Conservation (phyloP, 192 early-diverging fungal genomes). For the Backusella tuberculispora region DNA sequence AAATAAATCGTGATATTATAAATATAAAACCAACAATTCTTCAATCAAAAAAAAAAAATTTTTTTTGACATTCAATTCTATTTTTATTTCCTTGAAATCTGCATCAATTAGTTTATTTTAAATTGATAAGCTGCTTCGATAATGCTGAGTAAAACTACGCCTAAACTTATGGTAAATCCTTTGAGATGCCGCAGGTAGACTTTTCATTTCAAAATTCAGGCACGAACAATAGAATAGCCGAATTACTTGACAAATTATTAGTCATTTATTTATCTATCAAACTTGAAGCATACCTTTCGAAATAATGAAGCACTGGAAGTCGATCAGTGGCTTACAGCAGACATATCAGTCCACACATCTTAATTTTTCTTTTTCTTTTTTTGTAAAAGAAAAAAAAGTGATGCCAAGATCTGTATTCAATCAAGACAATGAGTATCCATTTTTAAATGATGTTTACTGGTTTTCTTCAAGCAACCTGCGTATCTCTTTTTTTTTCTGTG, state of each 20-base stretch:
- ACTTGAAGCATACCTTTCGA: not conserved
- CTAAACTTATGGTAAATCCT: too few species aligned
- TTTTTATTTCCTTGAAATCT: too few species aligned
- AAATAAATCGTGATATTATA: not conserved
- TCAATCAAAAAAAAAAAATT: too few species aligned
- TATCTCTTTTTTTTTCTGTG: not conserved
- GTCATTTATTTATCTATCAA: not conserved
- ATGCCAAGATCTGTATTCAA: not conserved
- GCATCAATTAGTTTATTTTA: too few species aligned
- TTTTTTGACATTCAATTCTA: too few species aligned
- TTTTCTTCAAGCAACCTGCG: too few species aligned
- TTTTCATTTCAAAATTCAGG: conserved; percentile 1
- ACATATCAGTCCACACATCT: not conserved
- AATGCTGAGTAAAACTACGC: too few species aligned
- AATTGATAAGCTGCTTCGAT: too few species aligned
- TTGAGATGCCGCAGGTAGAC: not conserved
- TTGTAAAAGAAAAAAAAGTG: not conserved
- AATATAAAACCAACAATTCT: not conserved
- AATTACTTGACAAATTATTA: not conserved
- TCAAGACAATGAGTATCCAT: conserved; percentile 3
- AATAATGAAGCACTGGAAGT: not conserved
- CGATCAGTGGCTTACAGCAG: not conserved
- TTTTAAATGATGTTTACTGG: not conserved
- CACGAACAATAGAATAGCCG: not conserved
- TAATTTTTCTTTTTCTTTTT: not conserved